These are phyloP conservation scores for Glutinoglossum americanum DNA, from an alignment of 495 filamentous ascomycete genomes.

Conservation along the genomic window DNA sequence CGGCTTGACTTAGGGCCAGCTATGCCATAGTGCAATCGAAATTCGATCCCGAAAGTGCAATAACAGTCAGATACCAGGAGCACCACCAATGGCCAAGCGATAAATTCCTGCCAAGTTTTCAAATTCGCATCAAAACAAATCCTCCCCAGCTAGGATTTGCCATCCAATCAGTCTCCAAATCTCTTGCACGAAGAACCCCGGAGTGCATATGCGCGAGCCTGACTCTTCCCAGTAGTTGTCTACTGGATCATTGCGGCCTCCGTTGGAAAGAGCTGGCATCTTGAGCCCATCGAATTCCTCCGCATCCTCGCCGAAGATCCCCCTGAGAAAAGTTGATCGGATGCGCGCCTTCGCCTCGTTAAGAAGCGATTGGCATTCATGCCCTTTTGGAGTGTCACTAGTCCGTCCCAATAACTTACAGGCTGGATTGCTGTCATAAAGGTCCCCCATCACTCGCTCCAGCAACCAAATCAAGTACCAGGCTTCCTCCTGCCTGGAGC, in stretches of 20 bases:
- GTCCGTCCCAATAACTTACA: neutral
- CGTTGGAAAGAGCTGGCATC: neutral
- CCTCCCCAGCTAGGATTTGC: neutral
- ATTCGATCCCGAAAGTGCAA: no score
- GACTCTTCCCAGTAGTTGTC: neutral
- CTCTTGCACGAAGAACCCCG: neutral
- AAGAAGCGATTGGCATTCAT: neutral
- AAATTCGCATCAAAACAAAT: neutral
- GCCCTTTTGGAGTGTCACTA: neutral
- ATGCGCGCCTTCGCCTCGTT: neutral
- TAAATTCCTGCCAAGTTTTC: no score
- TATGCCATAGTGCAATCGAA: no score
- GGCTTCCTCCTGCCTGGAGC: neutral
- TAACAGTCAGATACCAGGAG: no score
- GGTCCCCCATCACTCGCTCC: neutral
- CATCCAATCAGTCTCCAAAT: neutral
- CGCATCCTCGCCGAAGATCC: neutral
- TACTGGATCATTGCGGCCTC: neutral
- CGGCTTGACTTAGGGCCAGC: no score
- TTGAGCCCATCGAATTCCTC: neutral
- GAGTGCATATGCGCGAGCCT: neutral
- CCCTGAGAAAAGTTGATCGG: neutral
- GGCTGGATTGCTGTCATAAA: neutral
- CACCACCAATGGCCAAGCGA: no score
- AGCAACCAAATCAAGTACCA: neutral